phyloP scores from a whole-genome alignment of 768 basidiomycete species.

The Polyporus arcularius region DNA sequence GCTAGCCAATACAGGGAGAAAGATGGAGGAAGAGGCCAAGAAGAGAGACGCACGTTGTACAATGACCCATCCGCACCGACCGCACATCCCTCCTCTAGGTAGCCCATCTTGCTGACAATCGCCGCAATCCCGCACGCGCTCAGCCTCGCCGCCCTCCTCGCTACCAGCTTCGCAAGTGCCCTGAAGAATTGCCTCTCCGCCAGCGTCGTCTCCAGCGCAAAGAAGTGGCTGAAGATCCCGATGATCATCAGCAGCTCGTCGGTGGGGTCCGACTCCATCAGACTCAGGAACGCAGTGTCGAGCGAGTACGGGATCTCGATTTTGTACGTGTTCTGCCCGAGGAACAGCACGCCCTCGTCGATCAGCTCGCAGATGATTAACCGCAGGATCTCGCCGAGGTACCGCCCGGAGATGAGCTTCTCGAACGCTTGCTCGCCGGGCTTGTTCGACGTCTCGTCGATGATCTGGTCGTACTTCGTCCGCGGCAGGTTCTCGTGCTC shows the following conservation, averaged over 20 bases:
- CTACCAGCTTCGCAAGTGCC: slow-evolving; percentile 86
- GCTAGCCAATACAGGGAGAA: too few species aligned
- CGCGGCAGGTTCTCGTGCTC: slow-evolving; percentile 92
- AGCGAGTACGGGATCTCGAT: slow-evolving; percentile 90
- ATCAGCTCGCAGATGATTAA: slow-evolving; percentile 93
- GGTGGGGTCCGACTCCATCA: slow-evolving; percentile 97
- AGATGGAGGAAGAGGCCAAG: too few species aligned
- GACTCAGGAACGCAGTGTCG: slow-evolving; percentile 94
- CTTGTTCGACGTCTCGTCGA: slow-evolving; percentile 95
- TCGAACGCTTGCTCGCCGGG: slow-evolving; percentile 94
- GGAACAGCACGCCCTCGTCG: slow-evolving; percentile 95
- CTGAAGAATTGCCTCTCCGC: slow-evolving; percentile 98
- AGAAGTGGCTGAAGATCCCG: slow-evolving; percentile 97
- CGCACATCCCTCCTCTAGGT: slow-evolving; percentile 85
- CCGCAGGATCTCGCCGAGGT: slow-evolving; percentile 96
- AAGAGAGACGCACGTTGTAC: slow-evolving; percentile 73
- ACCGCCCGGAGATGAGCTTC: slow-evolving; percentile 97
- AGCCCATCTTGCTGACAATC: slow-evolving; percentile 92
- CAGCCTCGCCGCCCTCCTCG: slow-evolving; percentile 84
- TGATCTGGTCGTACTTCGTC: slow-evolving; percentile 90
- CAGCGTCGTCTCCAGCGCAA: slow-evolving; percentile 92
- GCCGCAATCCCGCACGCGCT: slow-evolving; percentile 97
- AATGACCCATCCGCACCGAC: slow-evolving; percentile 95
- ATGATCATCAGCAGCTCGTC: slow-evolving; percentile 97
- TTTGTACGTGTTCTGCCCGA: slow-evolving; percentile 98